These are phyloP conservation scores for Sungouiella thailandica DNA, from an alignment of 805 yeast genomes.

Conservation along the genomic window DNA sequence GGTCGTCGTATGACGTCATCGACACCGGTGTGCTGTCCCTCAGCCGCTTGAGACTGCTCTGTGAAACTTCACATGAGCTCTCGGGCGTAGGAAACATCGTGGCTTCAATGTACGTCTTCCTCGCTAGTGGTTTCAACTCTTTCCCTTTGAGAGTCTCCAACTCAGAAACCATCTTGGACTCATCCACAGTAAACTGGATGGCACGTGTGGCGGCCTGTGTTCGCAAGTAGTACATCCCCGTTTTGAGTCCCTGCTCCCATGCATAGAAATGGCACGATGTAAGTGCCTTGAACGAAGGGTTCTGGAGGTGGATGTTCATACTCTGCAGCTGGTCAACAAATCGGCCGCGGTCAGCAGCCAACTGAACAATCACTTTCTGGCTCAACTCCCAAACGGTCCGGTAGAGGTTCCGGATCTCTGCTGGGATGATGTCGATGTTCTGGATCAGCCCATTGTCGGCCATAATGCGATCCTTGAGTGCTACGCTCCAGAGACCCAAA, in stretches of 20 bases:
- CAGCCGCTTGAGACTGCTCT: too few relatives aligned
- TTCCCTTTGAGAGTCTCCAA: constrained; percentile 3
- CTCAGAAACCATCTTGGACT: constrained; percentile 1
- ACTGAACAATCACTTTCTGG: constrained; percentile 77
- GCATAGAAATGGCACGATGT: constrained; percentile 42
- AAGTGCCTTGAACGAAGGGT: constrained; percentile 35
- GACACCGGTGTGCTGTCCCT: background rate
- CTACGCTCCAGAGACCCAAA: constrained; percentile 76
- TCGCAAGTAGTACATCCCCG: constrained; percentile 37
- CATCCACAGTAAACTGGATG: constrained; percentile 25
- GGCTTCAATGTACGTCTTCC: background rate
- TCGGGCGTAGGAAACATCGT: background rate
- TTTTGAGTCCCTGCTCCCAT: constrained; percentile 36
- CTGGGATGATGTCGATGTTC: constrained; percentile 66
- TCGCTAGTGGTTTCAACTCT: constrained; percentile 1
- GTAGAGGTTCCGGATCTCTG: constrained; percentile 69
- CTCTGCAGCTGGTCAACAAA: constrained; percentile 56
- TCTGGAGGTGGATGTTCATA: constrained; percentile 33
- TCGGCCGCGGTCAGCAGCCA: constrained; percentile 77
- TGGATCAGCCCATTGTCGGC: constrained; percentile 84
- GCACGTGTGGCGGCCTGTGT: constrained; percentile 37
- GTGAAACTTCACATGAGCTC: too few relatives aligned
- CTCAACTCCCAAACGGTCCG: constrained; percentile 97
- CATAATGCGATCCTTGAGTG: constrained; percentile 73
- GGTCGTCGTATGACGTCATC: background rate